Conservation (phyloP, 1,139 yeast species). For the Nadsonia commutata region DNA sequence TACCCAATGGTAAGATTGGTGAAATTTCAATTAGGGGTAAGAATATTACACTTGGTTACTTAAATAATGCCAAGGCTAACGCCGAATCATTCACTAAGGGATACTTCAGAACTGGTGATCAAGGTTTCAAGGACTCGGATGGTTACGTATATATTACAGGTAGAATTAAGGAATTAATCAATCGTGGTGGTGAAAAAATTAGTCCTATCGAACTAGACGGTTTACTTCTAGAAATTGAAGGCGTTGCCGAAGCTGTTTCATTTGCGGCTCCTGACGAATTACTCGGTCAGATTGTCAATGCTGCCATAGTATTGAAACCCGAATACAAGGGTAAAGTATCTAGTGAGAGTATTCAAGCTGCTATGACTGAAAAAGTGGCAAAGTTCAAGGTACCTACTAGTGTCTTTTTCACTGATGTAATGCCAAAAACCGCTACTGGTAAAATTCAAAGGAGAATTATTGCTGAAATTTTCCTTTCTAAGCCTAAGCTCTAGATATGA, state of each 20-base stretch:
- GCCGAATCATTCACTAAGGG: slow-evolving; percentile 44
- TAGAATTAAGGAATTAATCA: slow-evolving; percentile 23
- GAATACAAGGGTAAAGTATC: slow-evolving; percentile 6
- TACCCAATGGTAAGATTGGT: slow-evolving; percentile 39
- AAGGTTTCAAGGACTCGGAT: slow-evolving; percentile 19
- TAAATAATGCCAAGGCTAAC: slow-evolving; percentile 54
- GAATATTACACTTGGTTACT: slow-evolving; percentile 56
- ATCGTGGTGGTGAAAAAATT: slow-evolving; percentile 25
- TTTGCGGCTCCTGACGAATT: slow-evolving; percentile 22
- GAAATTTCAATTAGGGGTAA: slow-evolving; percentile 52
- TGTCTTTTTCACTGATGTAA: slow-evolving; percentile 18
- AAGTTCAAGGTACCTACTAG: slow-evolving; percentile 21
- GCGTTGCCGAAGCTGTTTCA: slow-evolving; percentile 20
- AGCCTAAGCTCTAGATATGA: slow-evolving; percentile 4
- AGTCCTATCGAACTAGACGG: slow-evolving; percentile 23
- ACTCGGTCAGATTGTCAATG: slow-evolving; percentile 23
- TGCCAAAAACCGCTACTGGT: slow-evolving; percentile 24
- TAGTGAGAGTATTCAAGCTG: slow-evolving; percentile 13
- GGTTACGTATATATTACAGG: slow-evolving; percentile 22
- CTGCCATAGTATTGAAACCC: slow-evolving; percentile 15
- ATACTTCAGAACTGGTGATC: slow-evolving; percentile 34
- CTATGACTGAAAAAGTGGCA: slow-evolving; percentile 17
- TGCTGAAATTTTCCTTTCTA: slow-evolving; percentile 6
- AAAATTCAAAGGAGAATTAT: slow-evolving; percentile 15
- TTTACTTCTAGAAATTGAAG: slow-evolving; percentile 18